Percentiles rank a stretch among this genome's conserved stretches.
phyloP scores from a whole-genome alignment of 371 early-diverging fungal genomes.

The Circinella minor region DNA sequence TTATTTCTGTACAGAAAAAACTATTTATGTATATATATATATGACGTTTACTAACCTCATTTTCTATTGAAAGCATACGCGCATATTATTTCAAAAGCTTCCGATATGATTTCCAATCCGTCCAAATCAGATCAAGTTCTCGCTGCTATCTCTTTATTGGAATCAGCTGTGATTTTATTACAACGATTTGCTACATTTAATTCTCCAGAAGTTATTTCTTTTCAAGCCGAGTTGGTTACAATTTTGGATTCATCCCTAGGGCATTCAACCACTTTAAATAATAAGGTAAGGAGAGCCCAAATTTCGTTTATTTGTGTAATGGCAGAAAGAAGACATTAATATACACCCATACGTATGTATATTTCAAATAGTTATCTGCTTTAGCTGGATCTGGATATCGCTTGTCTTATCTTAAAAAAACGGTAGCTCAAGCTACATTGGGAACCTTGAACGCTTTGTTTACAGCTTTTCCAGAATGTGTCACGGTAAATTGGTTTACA shows the following conservation, averaged over 20 bases:
- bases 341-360: too few species aligned
- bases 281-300: background rate
- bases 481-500: background rate
- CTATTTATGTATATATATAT: too few species aligned
- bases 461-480: background rate
- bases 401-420: background rate
- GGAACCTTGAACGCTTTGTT: background rate
- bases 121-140: slow-evolving; percentile 4
- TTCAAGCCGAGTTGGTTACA: slow-evolving; percentile 6
- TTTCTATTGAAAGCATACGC: slow-evolving; percentile 16
- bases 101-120: background rate
- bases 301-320: background rate
- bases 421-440: background rate
- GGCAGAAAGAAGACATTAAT: too few species aligned
- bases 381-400: slow-evolving; percentile 1
- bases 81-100: slow-evolving; percentile 4
- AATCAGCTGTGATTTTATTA: slow-evolving; percentile 13
- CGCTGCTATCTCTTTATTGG: slow-evolving; percentile 15
- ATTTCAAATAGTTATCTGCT: background rate
- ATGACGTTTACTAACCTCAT: background rate
- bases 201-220: slow-evolving; percentile 1
- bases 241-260: background rate
- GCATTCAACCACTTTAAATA: background rate
- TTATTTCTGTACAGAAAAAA: too few species aligned
- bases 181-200: slow-evolving; percentile 8